phyloP scores from a whole-genome alignment of 2,329 filamentous ascomycete genomes.

The Neodidymelliopsis sp. region DNA sequence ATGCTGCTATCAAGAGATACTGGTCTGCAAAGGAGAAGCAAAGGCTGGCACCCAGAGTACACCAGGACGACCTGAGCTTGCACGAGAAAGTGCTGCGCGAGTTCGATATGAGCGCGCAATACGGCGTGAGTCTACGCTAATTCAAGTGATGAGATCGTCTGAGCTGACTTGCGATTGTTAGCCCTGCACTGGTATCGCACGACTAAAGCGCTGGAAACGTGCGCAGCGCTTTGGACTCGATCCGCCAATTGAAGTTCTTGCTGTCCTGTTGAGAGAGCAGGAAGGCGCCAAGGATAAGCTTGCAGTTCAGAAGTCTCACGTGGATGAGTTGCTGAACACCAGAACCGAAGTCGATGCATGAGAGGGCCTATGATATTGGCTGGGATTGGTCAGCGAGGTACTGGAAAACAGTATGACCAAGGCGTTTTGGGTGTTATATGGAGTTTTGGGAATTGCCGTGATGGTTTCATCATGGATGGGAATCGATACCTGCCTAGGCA shows the following conservation, averaged over 20 bases:
- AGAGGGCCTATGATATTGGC: not conserved
- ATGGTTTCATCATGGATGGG: slow-evolving; percentile 9
- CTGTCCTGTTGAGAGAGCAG: slow-evolving; percentile 79
- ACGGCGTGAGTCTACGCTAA: slow-evolving; percentile 71
- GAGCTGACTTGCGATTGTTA: slow-evolving; percentile 48
- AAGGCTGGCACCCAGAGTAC: slow-evolving; percentile 73
- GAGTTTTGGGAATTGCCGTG: slow-evolving; percentile 24
- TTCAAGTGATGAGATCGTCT: not conserved
- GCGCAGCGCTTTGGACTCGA: slow-evolving; percentile 83
- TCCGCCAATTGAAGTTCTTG: slow-evolving; percentile 88
- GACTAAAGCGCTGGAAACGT: slow-evolving; percentile 85
- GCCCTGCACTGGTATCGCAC: slow-evolving; percentile 87
- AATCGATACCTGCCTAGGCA: slow-evolving; percentile 1
- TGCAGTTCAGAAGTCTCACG: slow-evolving; percentile 71
- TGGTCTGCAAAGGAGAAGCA: slow-evolving; percentile 77
- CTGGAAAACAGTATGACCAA: not conserved
- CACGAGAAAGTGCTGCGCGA: slow-evolving; percentile 89
- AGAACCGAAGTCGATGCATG: slow-evolving; percentile 50
- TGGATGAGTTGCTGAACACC: slow-evolving; percentile 70
- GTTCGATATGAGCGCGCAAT: slow-evolving; percentile 91
- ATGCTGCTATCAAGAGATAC: slow-evolving; percentile 76
- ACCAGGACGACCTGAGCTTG: slow-evolving; percentile 75
- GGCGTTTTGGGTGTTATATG: slow-evolving; percentile 8
- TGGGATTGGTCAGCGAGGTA: not conserved
- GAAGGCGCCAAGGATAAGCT: slow-evolving; percentile 56